Percentiles rank a stretch among this genome's conserved stretches.
Evolutionary conservation across 345 rosid genomes (phyloP).

Genomic region (Heritiera fomes): DNA sequence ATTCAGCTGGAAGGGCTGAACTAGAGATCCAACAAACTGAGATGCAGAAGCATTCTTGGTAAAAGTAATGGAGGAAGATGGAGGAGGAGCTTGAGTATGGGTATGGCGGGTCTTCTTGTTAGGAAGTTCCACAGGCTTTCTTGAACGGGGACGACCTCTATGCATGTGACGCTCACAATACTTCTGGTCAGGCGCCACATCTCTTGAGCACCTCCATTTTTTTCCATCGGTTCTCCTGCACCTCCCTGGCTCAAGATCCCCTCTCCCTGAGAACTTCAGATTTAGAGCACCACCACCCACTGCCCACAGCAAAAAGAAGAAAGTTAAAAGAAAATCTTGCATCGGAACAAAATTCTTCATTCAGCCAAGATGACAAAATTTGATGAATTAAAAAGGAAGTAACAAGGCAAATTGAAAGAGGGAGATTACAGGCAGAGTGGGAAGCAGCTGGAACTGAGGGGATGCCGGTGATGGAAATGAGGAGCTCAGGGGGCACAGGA

Average conservation of each 20-base stretch:
- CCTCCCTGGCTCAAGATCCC: slow-evolving; percentile 79
- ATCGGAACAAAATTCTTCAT: not conserved
- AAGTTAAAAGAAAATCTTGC: not conserved
- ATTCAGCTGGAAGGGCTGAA: slow-evolving; percentile 22
- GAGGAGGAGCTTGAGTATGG: slow-evolving; percentile 11
- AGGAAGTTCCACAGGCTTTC: slow-evolving; percentile 92
- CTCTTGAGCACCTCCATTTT: slow-evolving; percentile 90
- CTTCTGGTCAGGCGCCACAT: slow-evolving; percentile 68
- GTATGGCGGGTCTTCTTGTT: slow-evolving; percentile 36
- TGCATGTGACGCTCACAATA: slow-evolving; percentile 87
- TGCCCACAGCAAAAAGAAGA: slow-evolving; percentile 24
- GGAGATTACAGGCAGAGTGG: slow-evolving; percentile 31
- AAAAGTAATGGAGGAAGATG: slow-evolving; percentile 11
- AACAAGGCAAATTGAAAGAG: not conserved
- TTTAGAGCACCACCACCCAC: slow-evolving; percentile 35
- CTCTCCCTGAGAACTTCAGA: slow-evolving; percentile 38
- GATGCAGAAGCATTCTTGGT: slow-evolving; percentile 19
- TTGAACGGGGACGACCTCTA: slow-evolving; percentile 97
- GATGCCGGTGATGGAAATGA: slow-evolving; percentile 35
- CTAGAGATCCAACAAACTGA: slow-evolving; percentile 12
- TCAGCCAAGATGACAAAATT: not conserved
- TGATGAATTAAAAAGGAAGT: no score
- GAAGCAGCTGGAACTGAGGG: slow-evolving; percentile 29
- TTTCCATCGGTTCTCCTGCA: slow-evolving; percentile 86
- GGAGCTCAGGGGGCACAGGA: slow-evolving; percentile 78